Percentiles rank a stretch among this genome's conserved stretches.
Evolutionary conservation across 2,329 filamentous ascomycete species (phyloP).

Genomic region (Nemania sp.): DNA sequence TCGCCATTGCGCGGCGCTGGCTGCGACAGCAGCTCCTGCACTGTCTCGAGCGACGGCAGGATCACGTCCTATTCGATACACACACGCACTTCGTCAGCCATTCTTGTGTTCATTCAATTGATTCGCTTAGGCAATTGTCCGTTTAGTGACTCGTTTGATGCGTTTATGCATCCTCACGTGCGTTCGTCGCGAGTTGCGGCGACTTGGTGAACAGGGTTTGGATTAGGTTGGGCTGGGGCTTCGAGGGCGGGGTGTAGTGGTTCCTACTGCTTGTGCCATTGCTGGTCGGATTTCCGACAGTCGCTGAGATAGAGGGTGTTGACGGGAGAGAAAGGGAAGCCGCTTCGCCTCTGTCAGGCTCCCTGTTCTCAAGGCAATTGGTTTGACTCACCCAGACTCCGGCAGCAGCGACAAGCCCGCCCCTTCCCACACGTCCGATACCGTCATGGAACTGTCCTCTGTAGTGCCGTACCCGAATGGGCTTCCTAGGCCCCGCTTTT

Average conservation of each 20-base stretch:
- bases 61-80: constrained; percentile 42
- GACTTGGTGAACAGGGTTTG: no score
- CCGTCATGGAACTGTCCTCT: neutral
- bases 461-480: no score
- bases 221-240: no score
- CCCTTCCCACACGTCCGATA: constrained; percentile 2
- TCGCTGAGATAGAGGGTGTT: neutral
- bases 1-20: constrained; percentile 39
- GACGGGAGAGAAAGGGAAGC: constrained; percentile 23
- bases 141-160: no score
- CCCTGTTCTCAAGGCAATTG: neutral
- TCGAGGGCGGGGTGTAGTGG: constrained; percentile 1
- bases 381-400: constrained; percentile 27
- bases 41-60: constrained; percentile 51
- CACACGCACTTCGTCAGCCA: no score
- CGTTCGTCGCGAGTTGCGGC: no score
- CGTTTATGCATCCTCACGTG: no score
- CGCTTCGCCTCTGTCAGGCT: constrained; percentile 12
- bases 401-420: constrained; percentile 5
- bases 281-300: neutral
- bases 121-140: no score
- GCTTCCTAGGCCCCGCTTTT: no score
- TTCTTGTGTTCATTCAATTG: no score
- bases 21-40: constrained; percentile 47
- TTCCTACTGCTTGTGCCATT: constrained; percentile 30